Conservation (phyloP, 805 yeast species). For the Saccharomycopsis malanga region DNA sequence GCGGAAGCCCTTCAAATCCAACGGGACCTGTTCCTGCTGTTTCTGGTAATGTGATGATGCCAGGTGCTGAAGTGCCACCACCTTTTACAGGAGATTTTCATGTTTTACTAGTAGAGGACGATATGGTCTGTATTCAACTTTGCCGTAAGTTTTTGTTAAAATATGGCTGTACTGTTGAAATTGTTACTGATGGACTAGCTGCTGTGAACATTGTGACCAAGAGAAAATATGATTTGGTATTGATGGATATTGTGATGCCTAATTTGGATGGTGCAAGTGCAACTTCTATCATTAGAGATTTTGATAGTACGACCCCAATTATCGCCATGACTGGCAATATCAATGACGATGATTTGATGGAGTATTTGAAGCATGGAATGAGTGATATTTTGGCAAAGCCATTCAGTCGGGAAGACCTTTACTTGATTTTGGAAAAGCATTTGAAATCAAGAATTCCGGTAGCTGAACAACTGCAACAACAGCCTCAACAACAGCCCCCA, state of each 20-base stretch:
- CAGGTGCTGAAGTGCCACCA: conserved; percentile 5
- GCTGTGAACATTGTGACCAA: conserved; percentile 75
- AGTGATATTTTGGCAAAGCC: conserved; percentile 91
- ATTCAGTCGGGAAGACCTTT: conserved; percentile 80
- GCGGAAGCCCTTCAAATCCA: neutral
- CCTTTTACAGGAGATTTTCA: conserved; percentile 43
- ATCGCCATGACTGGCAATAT: conserved; percentile 93
- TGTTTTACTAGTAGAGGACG: conserved; percentile 74
- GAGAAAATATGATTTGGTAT: conserved; percentile 63
- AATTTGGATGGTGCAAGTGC: conserved; percentile 86
- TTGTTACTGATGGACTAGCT: conserved; percentile 85
- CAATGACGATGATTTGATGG: conserved; percentile 71
- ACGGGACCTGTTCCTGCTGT: conserved; percentile 10
- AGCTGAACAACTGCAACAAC: conserved; percentile 26
- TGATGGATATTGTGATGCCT: conserved; percentile 90
- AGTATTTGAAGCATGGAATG: conserved; percentile 82
- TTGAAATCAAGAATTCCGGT: conserved; percentile 42
- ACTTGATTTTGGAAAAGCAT: conserved; percentile 70
- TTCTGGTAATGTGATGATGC: neutral
- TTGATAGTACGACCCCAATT: conserved; percentile 81
- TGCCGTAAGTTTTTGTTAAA: conserved; percentile 77
- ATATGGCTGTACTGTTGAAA: conserved; percentile 89
- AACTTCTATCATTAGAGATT: conserved; percentile 77
- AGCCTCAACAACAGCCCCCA: conserved; percentile 13
- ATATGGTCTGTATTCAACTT: conserved; percentile 71